These are phyloP conservation scores for Trichoderma cornu-damae DNA, from an alignment of 2,329 filamentous ascomycete genomes.

Conservation along the genomic window DNA sequence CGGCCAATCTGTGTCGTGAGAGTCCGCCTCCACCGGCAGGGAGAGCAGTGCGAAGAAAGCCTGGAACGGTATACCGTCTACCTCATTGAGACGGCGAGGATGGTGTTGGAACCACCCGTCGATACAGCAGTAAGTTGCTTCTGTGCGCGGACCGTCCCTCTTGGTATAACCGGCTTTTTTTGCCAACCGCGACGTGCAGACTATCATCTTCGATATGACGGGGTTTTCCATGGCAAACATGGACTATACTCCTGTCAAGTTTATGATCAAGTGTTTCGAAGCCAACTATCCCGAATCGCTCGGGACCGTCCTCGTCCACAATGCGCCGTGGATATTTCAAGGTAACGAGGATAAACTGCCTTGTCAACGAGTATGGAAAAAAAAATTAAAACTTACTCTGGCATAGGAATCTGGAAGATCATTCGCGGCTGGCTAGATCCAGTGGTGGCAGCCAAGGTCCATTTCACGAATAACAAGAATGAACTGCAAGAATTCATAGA, in stretches of 20 bases:
- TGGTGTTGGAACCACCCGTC: conserved; percentile 71
- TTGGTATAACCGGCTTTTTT: neutral
- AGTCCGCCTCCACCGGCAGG: conserved; percentile 73
- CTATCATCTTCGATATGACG: conserved; percentile 93
- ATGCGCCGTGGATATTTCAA: conserved; percentile 95
- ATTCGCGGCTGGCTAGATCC: conserved; percentile 96
- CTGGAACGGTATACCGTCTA: conserved; percentile 90
- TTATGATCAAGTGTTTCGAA: conserved; percentile 99
- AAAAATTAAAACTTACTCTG: neutral
- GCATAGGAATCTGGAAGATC: conserved; percentile 82
- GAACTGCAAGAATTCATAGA: conserved; percentile 77
- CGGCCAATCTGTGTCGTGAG: conserved; percentile 83
- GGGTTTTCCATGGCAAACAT: conserved; percentile 92
- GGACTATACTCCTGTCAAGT: conserved; percentile 96
- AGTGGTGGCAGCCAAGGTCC: conserved; percentile 87
- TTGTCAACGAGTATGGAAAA: neutral
- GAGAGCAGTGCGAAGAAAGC: conserved; percentile 75
- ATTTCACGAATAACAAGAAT: conserved; percentile 78
- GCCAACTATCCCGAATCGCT: conserved; percentile 96
- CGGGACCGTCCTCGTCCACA: conserved; percentile 86
- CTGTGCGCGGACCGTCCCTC: neutral
- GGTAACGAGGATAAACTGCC: conserved; percentile 44
- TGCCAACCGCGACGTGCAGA: conserved; percentile 44
- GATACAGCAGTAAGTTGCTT: conserved; percentile 76
- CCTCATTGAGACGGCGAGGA: conserved; percentile 86